A percentile compares a stretch with the other conserved stretches of the same genome.
phyloP scores from a whole-genome alignment of 768 basidiomycete species.

The Termitomyces titanicus region DNA sequence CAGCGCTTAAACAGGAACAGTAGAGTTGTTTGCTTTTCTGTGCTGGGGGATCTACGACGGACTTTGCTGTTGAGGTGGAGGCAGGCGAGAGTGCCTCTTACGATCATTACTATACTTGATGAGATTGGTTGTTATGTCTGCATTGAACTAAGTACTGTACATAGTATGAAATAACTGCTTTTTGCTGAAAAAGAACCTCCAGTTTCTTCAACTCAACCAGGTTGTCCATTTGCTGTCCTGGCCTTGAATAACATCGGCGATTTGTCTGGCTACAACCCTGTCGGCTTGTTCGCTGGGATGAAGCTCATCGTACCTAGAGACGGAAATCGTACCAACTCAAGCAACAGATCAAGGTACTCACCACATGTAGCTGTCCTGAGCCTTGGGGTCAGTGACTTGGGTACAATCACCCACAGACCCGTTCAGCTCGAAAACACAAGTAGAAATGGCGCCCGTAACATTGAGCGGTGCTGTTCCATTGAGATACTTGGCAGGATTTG shows the following conservation, averaged over 20 bases:
- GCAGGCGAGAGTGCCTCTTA: neutral
- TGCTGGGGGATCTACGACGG: too few relatives aligned
- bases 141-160: neutral
- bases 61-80: neutral
- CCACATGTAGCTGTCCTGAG: constrained; percentile 49
- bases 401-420: constrained; percentile 26
- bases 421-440: constrained; percentile 40
- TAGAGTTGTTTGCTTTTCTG: neutral
- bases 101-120: neutral
- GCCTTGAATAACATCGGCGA: constrained; percentile 35
- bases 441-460: constrained; percentile 46
- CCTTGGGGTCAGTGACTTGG: constrained; percentile 23
- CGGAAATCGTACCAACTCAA: neutral
- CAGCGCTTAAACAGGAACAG: constrained; percentile 4
- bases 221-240: constrained; percentile 34
- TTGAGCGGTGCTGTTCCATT: constrained; percentile 65
- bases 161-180: neutral
- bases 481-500: constrained; percentile 46
- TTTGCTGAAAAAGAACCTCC: too few relatives aligned
- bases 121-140: neutral
- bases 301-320: constrained; percentile 38
- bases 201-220: constrained; percentile 32
- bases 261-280: constrained; percentile 41
- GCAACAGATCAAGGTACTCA: constrained; percentile 17
- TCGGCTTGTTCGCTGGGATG: constrained; percentile 27